These are phyloP conservation scores for Alloteropsis semialata DNA, from an alignment of 176 grass and related monocot species.

Conservation along the genomic window DNA sequence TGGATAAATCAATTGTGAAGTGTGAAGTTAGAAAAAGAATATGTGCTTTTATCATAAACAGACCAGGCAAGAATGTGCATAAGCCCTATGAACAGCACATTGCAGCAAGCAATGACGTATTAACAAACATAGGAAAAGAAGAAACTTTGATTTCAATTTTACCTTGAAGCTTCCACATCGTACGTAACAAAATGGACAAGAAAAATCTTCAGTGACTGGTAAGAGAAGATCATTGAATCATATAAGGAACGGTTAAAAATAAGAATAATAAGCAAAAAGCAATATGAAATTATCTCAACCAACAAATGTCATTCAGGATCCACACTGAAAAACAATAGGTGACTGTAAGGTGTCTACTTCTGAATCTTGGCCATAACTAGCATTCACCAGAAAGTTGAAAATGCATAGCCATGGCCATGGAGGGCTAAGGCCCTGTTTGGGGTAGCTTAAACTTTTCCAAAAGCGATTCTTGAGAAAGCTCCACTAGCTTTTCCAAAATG, in stretches of 20 bases:
- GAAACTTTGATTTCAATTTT: conserved; percentile 28
- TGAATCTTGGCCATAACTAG: background rate
- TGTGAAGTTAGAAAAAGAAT: background rate
- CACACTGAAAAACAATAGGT: background rate
- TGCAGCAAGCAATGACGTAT: background rate
- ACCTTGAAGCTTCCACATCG: conserved; percentile 96
- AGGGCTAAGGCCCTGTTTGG: background rate
- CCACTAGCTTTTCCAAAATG: no score
- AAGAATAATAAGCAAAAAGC: background rate
- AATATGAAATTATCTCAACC: conserved; percentile 23
- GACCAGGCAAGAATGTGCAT: conserved; percentile 10
- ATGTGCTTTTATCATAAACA: conserved; percentile 7
- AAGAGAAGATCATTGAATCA: conserved; percentile 27
- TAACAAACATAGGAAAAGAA: conserved; percentile 1
- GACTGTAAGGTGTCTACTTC: conserved; percentile 1
- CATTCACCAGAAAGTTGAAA: conserved; percentile 9
- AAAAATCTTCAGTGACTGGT: conserved; percentile 98
- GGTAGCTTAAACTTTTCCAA: no score
- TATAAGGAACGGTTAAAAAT: conserved; percentile 16
- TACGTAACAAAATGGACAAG: conserved; percentile 92
- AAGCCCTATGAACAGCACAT: background rate
- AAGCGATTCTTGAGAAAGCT: no score
- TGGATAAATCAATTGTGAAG: background rate
- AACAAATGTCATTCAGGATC: conserved; percentile 3
- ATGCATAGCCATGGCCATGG: background rate